A percentile compares a stretch with the other conserved stretches of the same genome.
Evolutionary conservation across 1,284 basidiomycete species (phyloP).

Genomic region (Dichomitus squalens): DNA sequence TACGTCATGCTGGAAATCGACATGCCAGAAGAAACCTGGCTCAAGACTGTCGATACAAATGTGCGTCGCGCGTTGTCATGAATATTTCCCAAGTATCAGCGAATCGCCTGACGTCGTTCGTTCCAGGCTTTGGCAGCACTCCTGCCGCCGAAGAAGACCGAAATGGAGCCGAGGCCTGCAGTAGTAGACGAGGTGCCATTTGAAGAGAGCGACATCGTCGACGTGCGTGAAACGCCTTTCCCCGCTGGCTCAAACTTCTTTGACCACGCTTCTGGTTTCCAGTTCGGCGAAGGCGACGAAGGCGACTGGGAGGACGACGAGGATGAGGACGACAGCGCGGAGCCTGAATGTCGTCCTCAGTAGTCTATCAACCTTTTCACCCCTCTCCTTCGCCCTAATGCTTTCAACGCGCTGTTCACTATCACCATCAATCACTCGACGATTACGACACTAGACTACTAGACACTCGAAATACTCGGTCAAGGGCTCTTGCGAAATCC

Average conservation of each 20-base stretch:
- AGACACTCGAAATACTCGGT: background rate
- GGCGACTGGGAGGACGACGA: conserved; percentile 61
- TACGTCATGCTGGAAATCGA: conserved; percentile 83
- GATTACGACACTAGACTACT: conserved; percentile 4
- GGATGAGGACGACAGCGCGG: conserved; percentile 59
- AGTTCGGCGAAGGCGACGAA: conserved; percentile 67
- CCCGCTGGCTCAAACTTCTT: conserved; percentile 67
- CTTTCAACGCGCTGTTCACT: background rate
- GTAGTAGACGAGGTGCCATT: conserved; percentile 73
- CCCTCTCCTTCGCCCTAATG: background rate
- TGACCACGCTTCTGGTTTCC: conserved; percentile 66
- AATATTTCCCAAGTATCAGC: background rate
- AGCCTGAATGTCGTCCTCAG: conserved; percentile 70
- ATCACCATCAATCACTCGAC: background rate
- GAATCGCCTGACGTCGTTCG: background rate
- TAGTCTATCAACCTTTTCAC: conserved; percentile 27
- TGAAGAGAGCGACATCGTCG: conserved; percentile 75
- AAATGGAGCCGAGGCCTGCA: conserved; percentile 70
- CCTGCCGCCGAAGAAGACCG: conserved; percentile 75
- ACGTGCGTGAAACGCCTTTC: conserved; percentile 79
- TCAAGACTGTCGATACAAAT: conserved; percentile 57
- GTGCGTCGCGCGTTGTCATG: conserved; percentile 37
- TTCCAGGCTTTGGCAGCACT: conserved; percentile 62
- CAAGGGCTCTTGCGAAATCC: background rate
- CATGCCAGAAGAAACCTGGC: conserved; percentile 79